A percentile compares a stretch with the other conserved stretches of the same genome.
Conservation (phyloP, 2,329 filamentous ascomycete species). For the Penicillium griseofulvum region DNA sequence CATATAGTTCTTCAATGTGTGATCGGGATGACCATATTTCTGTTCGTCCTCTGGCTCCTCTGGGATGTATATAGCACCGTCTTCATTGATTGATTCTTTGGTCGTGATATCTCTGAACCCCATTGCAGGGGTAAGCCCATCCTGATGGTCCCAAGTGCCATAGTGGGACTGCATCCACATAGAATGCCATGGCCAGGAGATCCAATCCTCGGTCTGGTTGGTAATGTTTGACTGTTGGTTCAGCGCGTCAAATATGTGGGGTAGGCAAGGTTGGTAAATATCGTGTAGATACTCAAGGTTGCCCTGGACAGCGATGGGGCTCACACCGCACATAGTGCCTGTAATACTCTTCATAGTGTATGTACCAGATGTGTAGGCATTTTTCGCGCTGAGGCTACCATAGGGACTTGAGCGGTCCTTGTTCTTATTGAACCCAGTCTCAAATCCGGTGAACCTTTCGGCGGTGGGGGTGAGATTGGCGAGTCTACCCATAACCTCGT, state of each 20-base stretch:
- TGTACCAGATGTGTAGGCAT: slow-evolving; percentile 43
- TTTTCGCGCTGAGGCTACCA: slow-evolving; percentile 43
- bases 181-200: slow-evolving; percentile 28
- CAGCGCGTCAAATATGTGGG: slow-evolving; percentile 31
- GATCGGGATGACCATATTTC: slow-evolving; percentile 26
- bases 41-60: slow-evolving; percentile 22
- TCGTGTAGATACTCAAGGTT: slow-evolving; percentile 42
- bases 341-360: slow-evolving; percentile 47
- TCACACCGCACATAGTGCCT: slow-evolving; percentile 42
- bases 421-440: slow-evolving; percentile 16
- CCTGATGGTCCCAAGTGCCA: slow-evolving; percentile 28
- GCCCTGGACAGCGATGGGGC: slow-evolving; percentile 43
- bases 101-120: slow-evolving; percentile 25
- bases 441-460: slow-evolving; percentile 23
- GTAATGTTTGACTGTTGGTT: slow-evolving; percentile 17
- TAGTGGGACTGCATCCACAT: slow-evolving; percentile 32
- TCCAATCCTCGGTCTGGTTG: slow-evolving; percentile 20
- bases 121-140: slow-evolving; percentile 23
- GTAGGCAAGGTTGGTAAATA: slow-evolving; percentile 46
- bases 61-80: slow-evolving; percentile 17
- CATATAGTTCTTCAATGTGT: slow-evolving; percentile 24
- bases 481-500: slow-evolving; percentile 23
- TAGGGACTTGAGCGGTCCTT: slow-evolving; percentile 23
- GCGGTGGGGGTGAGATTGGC: slow-evolving; percentile 27
- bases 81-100: slow-evolving; percentile 19